Percentiles rank a stretch among this genome's conserved stretches.
phyloP scores from a whole-genome alignment of 2,329 filamentous ascomycete genomes.

The Apiospora sp. region DNA sequence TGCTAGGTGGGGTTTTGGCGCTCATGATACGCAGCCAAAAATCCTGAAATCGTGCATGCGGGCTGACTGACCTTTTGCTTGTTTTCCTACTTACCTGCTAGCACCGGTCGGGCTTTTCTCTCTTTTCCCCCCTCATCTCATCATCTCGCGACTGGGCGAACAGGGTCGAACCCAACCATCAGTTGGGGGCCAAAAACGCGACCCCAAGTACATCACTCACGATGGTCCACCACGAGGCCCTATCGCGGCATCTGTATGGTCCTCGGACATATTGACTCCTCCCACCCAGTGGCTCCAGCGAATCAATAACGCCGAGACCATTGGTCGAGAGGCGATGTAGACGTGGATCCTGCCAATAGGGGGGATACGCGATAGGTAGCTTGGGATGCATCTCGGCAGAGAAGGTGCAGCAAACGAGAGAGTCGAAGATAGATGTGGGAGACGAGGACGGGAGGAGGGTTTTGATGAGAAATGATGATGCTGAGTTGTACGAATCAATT shows the following conservation, averaged over 20 bases:
- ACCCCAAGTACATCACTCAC: slow-evolving; percentile 1
- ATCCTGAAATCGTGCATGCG: neutral
- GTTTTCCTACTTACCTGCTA: neutral
- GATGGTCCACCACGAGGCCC: neutral
- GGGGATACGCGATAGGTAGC: neutral
- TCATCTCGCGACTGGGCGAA: neutral
- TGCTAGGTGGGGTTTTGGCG: neutral
- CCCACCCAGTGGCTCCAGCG: neutral
- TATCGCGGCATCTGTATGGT: neutral
- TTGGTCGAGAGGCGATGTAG: slow-evolving; percentile 7
- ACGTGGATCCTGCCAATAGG: slow-evolving; percentile 5
- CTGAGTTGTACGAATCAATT: slow-evolving; percentile 15
- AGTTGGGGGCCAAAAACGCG: neutral
- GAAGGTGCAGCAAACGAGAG: slow-evolving; percentile 6
- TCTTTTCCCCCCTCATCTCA: neutral
- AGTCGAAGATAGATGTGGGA: neutral
- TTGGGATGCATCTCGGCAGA: neutral
- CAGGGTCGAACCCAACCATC: neutral
- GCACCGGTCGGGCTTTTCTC: neutral
- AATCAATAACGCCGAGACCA: neutral
- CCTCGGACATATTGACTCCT: neutral
- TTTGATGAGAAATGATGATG: slow-evolving; percentile 1
- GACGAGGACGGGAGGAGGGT: neutral
- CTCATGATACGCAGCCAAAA: neutral
- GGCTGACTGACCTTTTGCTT: neutral